Evolutionary conservation across 2,329 filamentous ascomycete genomes (phyloP).

Genomic region (Fusarium sp.): DNA sequence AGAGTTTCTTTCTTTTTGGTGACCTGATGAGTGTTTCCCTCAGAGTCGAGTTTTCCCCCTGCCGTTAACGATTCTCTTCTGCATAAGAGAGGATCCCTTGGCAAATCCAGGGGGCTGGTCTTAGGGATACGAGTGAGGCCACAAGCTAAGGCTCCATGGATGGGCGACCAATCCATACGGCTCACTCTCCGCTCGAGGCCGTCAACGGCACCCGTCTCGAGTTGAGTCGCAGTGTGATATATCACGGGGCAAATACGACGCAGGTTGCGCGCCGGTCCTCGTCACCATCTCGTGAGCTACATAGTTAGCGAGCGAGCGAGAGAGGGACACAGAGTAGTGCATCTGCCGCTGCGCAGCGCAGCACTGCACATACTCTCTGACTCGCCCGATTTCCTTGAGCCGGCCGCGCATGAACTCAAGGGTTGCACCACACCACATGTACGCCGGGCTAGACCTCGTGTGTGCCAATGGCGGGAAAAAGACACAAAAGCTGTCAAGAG

Average conservation of each 20-base stretch:
- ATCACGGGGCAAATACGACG: slow-evolving; percentile 19
- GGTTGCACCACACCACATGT: slow-evolving; percentile 33
- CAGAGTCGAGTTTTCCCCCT: not conserved
- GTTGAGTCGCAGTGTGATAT: slow-evolving; percentile 20
- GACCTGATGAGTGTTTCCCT: not conserved
- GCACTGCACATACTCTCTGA: slow-evolving; percentile 4
- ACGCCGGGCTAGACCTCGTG: slow-evolving; percentile 14
- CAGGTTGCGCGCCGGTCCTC: not conserved
- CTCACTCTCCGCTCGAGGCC: not conserved
- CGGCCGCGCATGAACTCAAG: slow-evolving; percentile 34
- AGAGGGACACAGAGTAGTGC: slow-evolving; percentile 14
- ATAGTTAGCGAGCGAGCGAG: not conserved
- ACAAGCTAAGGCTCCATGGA: not conserved
- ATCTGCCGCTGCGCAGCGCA: not conserved
- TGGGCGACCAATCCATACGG: not conserved
- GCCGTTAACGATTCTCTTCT: slow-evolving; percentile 24
- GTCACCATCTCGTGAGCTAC: not conserved
- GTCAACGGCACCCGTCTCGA: slow-evolving; percentile 5
- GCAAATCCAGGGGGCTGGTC: slow-evolving; percentile 27
- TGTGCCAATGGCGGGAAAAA: slow-evolving; percentile 17
- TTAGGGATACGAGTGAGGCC: slow-evolving; percentile 18
- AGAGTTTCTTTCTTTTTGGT: slow-evolving; percentile 1
- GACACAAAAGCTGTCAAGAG: slow-evolving; percentile 21
- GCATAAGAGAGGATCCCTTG: slow-evolving; percentile 29
- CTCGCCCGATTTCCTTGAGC: slow-evolving; percentile 17